Evolutionary conservation across 768 basidiomycete species (phyloP), one percentile per base, ranked within the genome.

Genomic region (Sporobolomyces pararoseus): DNA sequence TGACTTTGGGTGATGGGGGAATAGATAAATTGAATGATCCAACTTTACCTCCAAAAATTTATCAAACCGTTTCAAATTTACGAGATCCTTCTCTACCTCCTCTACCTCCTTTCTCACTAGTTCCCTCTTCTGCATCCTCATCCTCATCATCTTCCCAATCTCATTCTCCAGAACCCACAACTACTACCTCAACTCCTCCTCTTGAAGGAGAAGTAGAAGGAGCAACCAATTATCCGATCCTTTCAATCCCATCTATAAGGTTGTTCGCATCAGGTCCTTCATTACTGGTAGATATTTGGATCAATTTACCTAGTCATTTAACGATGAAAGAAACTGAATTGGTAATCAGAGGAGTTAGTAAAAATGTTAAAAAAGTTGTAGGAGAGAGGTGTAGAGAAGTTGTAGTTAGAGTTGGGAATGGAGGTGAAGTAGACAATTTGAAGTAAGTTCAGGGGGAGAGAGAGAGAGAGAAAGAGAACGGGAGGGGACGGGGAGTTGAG

Each of bases 1-100:
- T 42, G 17, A 29, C 17, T 19, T 53, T 7, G 25, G 13, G 66
- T 58, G 59, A 23, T 65, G n/a, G 49, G 31, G 17, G 65, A 23
- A 3, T 70, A 91, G 90, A 91, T 31, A 80, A 96, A 25, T 76
- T 93, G 57, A 91, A 95, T n/a, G 92, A 91, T n/a, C 78, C 89
- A 64, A 86, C 95, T 62, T 93, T 98, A 78, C 81, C 95, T 6
- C 84, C 83, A 70, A 91, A 96, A 78, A 89, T 92, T 25, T 79
- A 87, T 58, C 80, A 79, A 7, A 81, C 96, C 32, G 82, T 91
- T 50, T 78, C 79, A 32, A 82, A 83, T 21, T 83, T 92, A n/a
- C 77, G 83, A 67, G 82, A 79, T 63, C 82, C 85, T 3, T 80
- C 92, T 37, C 80, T 84, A 12, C 87, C 86, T 55, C 81, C 89